Conservation (phyloP, 345 rosid species). For the Erysimum cheiranthoides region DNA sequence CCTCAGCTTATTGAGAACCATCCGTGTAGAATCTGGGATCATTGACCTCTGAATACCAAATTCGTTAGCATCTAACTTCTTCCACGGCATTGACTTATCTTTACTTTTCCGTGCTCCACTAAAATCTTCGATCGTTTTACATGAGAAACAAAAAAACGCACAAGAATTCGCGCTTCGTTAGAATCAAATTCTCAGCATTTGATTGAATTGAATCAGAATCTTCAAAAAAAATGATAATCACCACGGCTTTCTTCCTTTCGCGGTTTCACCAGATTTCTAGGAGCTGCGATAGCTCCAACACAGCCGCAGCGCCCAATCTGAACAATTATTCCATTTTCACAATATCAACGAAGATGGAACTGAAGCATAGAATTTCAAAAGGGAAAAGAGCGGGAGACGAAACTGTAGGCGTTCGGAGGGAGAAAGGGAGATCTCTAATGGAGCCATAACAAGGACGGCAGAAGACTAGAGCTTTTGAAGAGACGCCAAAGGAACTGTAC, state of each 20-base stretch:
- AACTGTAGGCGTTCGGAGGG: conserved; percentile 44
- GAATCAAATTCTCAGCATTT: not conserved
- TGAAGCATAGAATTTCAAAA: not conserved
- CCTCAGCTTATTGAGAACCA: conserved; percentile 65
- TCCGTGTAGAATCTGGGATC: conserved; percentile 62
- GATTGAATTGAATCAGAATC: not conserved
- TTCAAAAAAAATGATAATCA: conserved; percentile 16
- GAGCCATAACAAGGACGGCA: conserved; percentile 47
- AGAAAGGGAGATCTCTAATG: conserved; percentile 48
- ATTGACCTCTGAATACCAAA: conserved; percentile 66
- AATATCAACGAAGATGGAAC: not conserved
- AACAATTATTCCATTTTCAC: not conserved
- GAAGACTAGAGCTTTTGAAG: conserved; percentile 45
- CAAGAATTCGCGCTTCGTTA: not conserved
- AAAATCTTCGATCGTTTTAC: conserved; percentile 18
- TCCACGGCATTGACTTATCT: conserved; percentile 48
- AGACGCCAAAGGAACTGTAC: conserved; percentile 27
- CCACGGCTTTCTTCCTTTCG: conserved; percentile 45
- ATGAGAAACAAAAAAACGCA: not conserved
- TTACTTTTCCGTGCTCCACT: conserved; percentile 36
- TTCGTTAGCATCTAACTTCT: conserved; percentile 59
- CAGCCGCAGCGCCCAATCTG: conserved; percentile 48
- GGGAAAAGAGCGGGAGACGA: conserved; percentile 27
- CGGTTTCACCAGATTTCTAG: conserved; percentile 37
- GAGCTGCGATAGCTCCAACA: conserved; percentile 44